These are phyloP conservation scores for Lasiosphaeria hispida DNA, from an alignment of 495 filamentous ascomycete species.

Conservation along the genomic window DNA sequence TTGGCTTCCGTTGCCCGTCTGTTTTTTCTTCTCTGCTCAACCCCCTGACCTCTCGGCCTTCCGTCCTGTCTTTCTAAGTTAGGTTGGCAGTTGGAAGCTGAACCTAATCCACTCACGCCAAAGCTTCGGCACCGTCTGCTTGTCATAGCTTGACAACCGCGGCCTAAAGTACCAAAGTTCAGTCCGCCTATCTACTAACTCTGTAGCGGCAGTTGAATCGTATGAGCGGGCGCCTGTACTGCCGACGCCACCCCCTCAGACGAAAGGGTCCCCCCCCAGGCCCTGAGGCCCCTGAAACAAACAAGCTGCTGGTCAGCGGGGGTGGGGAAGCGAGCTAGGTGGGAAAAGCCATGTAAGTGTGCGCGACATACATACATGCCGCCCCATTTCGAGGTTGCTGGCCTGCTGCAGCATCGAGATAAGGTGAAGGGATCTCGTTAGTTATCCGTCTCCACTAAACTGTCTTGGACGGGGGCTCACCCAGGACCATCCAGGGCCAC, in stretches of 20 bases:
- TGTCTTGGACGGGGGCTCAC: background rate
- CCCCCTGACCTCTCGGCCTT: background rate
- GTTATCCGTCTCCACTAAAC: background rate
- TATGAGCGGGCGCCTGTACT: background rate
- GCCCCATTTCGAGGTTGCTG: background rate
- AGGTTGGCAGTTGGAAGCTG: conserved; percentile 1
- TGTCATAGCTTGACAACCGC: conserved; percentile 1
- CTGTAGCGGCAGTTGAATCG: background rate
- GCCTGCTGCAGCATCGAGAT: conserved; percentile 20
- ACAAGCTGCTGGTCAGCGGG: background rate
- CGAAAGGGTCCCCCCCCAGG: no score
- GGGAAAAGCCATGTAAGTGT: background rate
- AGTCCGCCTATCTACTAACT: background rate
- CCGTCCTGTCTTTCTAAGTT: background rate
- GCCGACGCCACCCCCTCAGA: background rate
- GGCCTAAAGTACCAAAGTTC: background rate
- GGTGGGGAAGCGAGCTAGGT: background rate
- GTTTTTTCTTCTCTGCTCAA: background rate
- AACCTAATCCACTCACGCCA: background rate
- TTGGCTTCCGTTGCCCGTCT: conserved; percentile 6
- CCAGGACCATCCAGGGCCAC: background rate
- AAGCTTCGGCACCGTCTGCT: background rate
- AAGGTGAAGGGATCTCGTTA: conserved; percentile 9
- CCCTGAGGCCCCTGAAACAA: conserved; percentile 4
- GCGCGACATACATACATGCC: conserved; percentile 10